Evolutionary conservation across 371 early-diverging fungal genomes (phyloP), one percentile per base, ranked within the genome.

Genomic region (Mucor mucedo): DNA sequence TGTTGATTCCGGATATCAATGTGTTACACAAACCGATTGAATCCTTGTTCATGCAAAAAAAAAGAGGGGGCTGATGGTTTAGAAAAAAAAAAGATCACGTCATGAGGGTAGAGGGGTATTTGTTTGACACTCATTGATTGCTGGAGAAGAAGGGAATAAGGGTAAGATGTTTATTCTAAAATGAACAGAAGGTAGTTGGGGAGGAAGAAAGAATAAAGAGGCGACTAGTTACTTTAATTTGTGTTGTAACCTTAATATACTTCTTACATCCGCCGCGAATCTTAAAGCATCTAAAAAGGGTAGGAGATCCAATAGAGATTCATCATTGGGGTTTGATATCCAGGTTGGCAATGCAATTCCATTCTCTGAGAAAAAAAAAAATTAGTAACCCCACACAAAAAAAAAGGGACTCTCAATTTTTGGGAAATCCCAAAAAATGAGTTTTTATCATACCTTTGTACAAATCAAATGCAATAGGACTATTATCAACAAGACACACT

Each of bases 401-500:
- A 45, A 16, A 47, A 52, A 49, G 40, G 52, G 21, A 39, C 13
- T 38, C 27, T 45, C 32, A 13, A 7, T 49, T 8, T 49, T 35
- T 35, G 35, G 35, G 35, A 6, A 35, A n/a, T 21, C 21, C 21
- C 21, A 21, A 21, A 21, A 21, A 21, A 21, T 21, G 21, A 21
- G 21, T 21, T 21, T 21, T 21, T 21, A 21, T 21, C 21, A 1
- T 85, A 87, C 95, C 93, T 77, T 87, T 86, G 75, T 93, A 91
- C 50, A 94, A 66, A 45, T 89, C 90, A 77, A 91, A 97, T 10
- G 93, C 91, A 28, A 89, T 77, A 27, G 94, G 90, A 38, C 95
- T 92, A 73, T 98, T 98, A 72, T 97, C 98, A 4, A 98, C 79
- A 16, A 97, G 77, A 63, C 90, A 92, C 30, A 96, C 96, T 63